A percentile compares a stretch with the other conserved stretches of the same genome.
Evolutionary conservation across 768 basidiomycete species (phyloP).

Genomic region (Psilocybe cubensis): DNA sequence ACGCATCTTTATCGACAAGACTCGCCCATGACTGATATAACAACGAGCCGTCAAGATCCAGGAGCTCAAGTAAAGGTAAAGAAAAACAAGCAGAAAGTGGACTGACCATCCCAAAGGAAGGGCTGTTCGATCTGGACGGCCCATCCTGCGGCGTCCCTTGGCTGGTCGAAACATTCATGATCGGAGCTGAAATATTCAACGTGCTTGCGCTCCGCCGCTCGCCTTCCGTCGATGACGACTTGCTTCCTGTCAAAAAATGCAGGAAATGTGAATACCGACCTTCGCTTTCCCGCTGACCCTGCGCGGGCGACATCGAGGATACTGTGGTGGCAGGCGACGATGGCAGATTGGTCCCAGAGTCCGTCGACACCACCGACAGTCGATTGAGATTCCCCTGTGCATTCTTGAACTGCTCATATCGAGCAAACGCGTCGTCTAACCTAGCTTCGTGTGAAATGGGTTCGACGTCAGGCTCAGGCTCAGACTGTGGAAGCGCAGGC

Average conservation of each 20-base stretch:
- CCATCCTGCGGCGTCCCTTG: slow-evolving; percentile 26
- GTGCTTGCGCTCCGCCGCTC: slow-evolving; percentile 41
- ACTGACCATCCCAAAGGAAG: slow-evolving; percentile 71
- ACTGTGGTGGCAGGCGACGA: slow-evolving; percentile 46
- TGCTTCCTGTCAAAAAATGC: slow-evolving; percentile 64
- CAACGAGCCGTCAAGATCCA: slow-evolving; percentile 4
- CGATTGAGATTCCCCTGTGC: slow-evolving; percentile 50
- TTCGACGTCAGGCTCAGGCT: slow-evolving; percentile 23
- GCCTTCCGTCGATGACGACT: slow-evolving; percentile 48
- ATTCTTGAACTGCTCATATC: slow-evolving; percentile 85
- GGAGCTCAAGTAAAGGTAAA: background rate
- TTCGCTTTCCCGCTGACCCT: slow-evolving; percentile 17
- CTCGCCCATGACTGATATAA: slow-evolving; percentile 84
- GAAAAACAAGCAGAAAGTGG: background rate
- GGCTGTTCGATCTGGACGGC: slow-evolving; percentile 49
- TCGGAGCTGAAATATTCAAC: slow-evolving; percentile 72
- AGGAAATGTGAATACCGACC: slow-evolving; percentile 55
- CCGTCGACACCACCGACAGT: slow-evolving; percentile 63
- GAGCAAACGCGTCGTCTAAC: slow-evolving; percentile 85
- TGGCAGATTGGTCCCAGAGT: slow-evolving; percentile 37
- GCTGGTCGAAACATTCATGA: slow-evolving; percentile 36
- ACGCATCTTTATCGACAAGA: slow-evolving; percentile 80
- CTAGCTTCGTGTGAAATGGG: slow-evolving; percentile 41
- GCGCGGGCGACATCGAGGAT: slow-evolving; percentile 20
- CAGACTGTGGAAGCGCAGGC: slow-evolving; percentile 50